Evolutionary conservation across 306 rosid species (phyloP), one percentile per base, ranked within the genome.

Genomic region (Trichosanthes cucumerina): DNA sequence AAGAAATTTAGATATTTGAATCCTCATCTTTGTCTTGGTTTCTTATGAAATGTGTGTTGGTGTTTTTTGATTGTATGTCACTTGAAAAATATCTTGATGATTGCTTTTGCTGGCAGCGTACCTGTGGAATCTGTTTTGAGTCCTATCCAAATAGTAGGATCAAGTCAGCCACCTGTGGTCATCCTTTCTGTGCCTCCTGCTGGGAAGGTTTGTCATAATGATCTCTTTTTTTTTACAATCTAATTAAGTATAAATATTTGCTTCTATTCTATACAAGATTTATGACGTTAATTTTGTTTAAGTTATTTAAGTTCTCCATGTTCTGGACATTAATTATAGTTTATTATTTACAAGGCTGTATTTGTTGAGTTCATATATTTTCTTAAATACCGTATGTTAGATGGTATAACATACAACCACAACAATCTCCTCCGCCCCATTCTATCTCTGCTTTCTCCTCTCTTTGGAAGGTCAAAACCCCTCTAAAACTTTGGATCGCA

Each of bases 81-180:
- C 13, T 16, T 68, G 47, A 43, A 31, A 62, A 60, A 28, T 62
- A 78, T 62, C 34, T 79, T 72, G 58, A 49, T 62, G 9, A 49
- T 76, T 78, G 36, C 18, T 36, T 50, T 74, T 38, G 33, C 59
- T 79, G 76, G 53, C 77, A 79, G 95, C 86, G 84, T 66, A 86
- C 85, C 21, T 93, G 97, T 76, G 95, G 90, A 47, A 91, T 93
- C 82, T 93, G 98, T 82, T 90, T 93, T 70, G 97, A 91, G 59
- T 79, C 75, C 47, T 82, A 78, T 85, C 86, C 88, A 78, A 77
- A 26, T 69, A 82, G 83, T 36, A 80, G 75, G 82, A 87, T 87
- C 71, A 83, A 82, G 81, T 87, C 88, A 79, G 87, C 86, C 64
- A 87, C 87, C 39, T 93, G 96, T 88, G 92, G 95, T 24, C 98